A percentile compares a stretch with the other conserved stretches of the same genome.
Evolutionary conservation across 2,329 filamentous ascomycete genomes (phyloP).

Genomic region (Tolypocladium paradoxum): DNA sequence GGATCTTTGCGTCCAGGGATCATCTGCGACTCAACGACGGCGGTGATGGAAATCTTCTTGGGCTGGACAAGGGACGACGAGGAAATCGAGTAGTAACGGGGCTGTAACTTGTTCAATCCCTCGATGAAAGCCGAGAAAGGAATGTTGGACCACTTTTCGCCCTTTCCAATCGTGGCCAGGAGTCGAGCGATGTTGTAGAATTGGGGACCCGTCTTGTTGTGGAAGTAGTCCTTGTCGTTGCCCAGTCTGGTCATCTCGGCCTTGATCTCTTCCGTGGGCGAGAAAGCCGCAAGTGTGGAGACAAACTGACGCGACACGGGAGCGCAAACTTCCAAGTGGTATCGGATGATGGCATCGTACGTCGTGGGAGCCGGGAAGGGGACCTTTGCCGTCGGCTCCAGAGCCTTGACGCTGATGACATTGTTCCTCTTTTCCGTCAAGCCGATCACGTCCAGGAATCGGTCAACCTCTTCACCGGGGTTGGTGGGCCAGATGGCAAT

Average conservation of each 20-base stretch:
- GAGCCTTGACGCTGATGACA: slow-evolving; percentile 79
- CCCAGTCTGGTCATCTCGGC: slow-evolving; percentile 82
- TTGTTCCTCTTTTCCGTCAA: slow-evolving; percentile 65
- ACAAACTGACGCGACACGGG: slow-evolving; percentile 95
- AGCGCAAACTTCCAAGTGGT: slow-evolving; percentile 93
- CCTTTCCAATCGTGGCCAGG: slow-evolving; percentile 60
- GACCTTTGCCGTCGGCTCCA: slow-evolving; percentile 93
- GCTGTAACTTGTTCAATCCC: slow-evolving; percentile 87
- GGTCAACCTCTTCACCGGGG: slow-evolving; percentile 81
- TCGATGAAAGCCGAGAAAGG: slow-evolving; percentile 95
- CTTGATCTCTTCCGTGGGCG: slow-evolving; percentile 75
- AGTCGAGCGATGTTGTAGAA: slow-evolving; percentile 86
- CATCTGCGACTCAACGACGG: slow-evolving; percentile 76
- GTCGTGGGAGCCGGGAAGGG: slow-evolving; percentile 96
- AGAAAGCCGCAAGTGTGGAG: slow-evolving; percentile 75
- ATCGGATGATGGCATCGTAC: slow-evolving; percentile 84
- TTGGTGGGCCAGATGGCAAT: slow-evolving; percentile 97
- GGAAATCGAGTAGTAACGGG: slow-evolving; percentile 98
- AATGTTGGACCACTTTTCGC: slow-evolving; percentile 68
- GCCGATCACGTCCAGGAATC: slow-evolving; percentile 71
- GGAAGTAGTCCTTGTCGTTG: slow-evolving; percentile 91
- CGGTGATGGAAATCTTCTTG: slow-evolving; percentile 89
- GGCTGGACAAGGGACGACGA: slow-evolving; percentile 92
- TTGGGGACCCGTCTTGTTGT: slow-evolving; percentile 68
- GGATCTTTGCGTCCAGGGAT: slow-evolving; percentile 68